phyloP scores from a whole-genome alignment of 2,329 filamentous ascomycete genomes.

The Penicillium vulpinum region DNA sequence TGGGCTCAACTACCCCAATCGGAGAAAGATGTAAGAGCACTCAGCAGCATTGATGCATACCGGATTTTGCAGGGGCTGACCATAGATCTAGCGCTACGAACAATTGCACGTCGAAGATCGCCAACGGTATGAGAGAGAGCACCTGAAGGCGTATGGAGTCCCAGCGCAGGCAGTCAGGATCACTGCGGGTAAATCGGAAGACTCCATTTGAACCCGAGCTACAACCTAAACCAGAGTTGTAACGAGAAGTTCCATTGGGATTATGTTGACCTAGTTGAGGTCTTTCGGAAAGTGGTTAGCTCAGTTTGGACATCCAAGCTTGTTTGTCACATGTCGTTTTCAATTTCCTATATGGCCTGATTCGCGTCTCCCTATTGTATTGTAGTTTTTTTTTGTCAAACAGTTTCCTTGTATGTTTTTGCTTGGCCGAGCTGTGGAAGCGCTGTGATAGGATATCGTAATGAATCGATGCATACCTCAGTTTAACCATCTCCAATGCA shows the following conservation, averaged over 20 bases:
- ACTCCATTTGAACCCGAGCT: not conserved
- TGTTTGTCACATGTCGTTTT: not conserved
- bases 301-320: not conserved
- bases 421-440: not conserved
- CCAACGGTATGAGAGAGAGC: slow-evolving; percentile 37
- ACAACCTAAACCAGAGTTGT: not conserved
- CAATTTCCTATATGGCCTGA: not conserved
- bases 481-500: not conserved
- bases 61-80: slow-evolving; percentile 11
- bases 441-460: not conserved
- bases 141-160: slow-evolving; percentile 38
- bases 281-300: not conserved
- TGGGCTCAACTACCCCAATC: slow-evolving; percentile 30
- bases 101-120: slow-evolving; percentile 28
- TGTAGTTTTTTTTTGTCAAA: not conserved
- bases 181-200: not conserved
- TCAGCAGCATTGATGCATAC: not conserved
- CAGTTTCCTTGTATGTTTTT: not conserved
- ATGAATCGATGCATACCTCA: not conserved
- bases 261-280: not conserved
- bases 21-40: slow-evolving; percentile 40
- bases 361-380: not conserved
- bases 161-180: not conserved
- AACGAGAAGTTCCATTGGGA: not conserved
- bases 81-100: slow-evolving; percentile 28